Evolutionary conservation across 805 yeast genomes (phyloP).

Genomic region (Yarrowia sp.): DNA sequence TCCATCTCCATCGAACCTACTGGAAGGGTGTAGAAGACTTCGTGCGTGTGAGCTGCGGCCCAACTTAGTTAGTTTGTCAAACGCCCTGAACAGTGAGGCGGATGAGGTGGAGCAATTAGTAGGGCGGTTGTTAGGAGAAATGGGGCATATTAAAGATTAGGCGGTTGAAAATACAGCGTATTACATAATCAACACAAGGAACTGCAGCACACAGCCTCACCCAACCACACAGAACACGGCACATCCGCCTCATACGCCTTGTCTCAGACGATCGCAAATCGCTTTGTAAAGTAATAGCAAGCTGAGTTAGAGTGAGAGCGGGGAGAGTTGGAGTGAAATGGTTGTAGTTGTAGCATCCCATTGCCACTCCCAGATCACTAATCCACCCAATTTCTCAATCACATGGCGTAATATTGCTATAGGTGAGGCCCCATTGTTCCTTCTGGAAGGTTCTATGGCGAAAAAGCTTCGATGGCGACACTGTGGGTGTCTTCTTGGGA

Average conservation of each 20-base stretch:
- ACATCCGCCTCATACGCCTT: conserved; percentile 18
- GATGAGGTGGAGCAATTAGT: neutral
- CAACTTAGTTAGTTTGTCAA: neutral
- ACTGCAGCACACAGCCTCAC: no score
- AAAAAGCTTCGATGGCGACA: conserved; percentile 7
- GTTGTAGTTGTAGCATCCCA: no score
- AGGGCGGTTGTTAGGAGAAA: no score
- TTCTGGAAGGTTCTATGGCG: conserved; percentile 31
- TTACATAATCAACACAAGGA: no score
- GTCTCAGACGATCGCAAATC: conserved; percentile 9
- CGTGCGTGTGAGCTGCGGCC: neutral
- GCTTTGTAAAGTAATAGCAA: neutral
- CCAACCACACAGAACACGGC: neutral
- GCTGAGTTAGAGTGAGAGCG: no score
- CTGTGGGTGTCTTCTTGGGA: neutral
- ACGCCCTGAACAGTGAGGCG: conserved; percentile 9
- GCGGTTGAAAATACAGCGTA: no score
- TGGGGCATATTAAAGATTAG: no score
- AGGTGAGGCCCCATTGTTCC: neutral
- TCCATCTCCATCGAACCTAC: conserved; percentile 14
- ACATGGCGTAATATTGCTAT: no score
- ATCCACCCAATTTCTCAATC: no score
- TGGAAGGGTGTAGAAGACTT: conserved; percentile 35
- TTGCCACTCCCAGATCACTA: no score
- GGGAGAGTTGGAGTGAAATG: no score